Percentiles rank a stretch among this genome's conserved stretches.
Evolutionary conservation across 768 basidiomycete genomes (phyloP).

Genomic region (Lactarius hengduanensis): DNA sequence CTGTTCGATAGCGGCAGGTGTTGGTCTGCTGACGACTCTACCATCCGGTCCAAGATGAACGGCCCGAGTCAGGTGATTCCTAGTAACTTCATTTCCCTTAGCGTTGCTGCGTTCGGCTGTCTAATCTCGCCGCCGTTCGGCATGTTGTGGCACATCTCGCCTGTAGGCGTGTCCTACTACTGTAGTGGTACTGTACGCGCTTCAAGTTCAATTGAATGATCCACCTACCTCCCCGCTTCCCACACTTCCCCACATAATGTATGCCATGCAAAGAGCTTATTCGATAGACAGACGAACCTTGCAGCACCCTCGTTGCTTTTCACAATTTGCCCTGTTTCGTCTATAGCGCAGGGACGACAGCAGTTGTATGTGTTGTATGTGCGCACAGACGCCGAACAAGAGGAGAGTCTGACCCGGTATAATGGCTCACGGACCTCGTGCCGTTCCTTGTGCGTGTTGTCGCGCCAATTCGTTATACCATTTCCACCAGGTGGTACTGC

Average conservation of each 20-base stretch:
- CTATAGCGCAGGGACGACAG: not conserved
- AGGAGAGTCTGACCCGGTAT: not conserved
- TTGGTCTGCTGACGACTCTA: constrained; percentile 1
- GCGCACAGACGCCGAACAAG: not conserved
- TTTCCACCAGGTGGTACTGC: not conserved
- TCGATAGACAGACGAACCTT: constrained; percentile 1
- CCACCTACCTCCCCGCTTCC: constrained; percentile 7
- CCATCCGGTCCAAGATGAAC: not conserved
- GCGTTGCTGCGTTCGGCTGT: not conserved
- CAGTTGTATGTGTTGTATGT: no score
- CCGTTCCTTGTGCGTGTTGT: constrained; percentile 1
- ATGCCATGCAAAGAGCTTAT: not conserved
- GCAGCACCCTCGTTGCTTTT: not conserved
- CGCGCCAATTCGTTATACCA: not conserved
- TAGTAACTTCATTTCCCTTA: not conserved
- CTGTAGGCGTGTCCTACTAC: constrained; percentile 1
- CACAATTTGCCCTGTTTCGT: constrained; percentile 2
- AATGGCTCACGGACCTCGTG: constrained; percentile 5
- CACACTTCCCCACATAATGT: constrained; percentile 15
- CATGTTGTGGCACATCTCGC: constrained; percentile 10
- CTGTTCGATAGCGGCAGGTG: not conserved
- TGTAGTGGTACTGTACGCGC: not conserved
- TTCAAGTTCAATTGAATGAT: not conserved
- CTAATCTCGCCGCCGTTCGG: not conserved
- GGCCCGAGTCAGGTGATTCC: constrained; percentile 6